phyloP scores from a whole-genome alignment of 2,329 filamentous ascomycete species.

The Aspergillus sp. region DNA sequence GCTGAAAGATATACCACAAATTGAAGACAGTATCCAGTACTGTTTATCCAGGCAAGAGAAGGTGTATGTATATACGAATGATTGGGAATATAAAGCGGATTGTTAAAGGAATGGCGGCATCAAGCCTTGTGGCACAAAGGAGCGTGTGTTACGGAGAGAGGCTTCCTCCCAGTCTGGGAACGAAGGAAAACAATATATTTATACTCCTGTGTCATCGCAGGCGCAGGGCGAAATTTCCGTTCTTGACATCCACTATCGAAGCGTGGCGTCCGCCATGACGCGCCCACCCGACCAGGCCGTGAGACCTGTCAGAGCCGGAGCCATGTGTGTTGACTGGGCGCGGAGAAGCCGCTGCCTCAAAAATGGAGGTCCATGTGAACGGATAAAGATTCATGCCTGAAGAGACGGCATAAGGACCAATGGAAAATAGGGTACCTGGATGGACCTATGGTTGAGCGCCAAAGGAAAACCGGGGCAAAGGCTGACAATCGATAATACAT shows the following conservation, averaged over 20 bases:
- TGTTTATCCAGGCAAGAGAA: background rate
- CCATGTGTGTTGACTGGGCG: background rate
- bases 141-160: background rate
- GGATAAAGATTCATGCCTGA: background rate
- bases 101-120: constrained; percentile 2
- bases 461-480: background rate
- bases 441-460: background rate
- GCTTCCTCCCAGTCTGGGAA: background rate
- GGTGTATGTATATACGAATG: background rate
- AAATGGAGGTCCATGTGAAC: background rate
- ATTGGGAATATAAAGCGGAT: background rate
- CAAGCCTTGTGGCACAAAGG: background rate
- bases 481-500: background rate
- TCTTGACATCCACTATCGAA: constrained; percentile 2
- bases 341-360: background rate
- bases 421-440: background rate
- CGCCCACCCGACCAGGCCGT: constrained; percentile 27
- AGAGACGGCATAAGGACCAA: background rate
- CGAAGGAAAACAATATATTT: constrained; percentile 1
- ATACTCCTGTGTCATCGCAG: constrained; percentile 1
- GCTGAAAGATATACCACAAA: background rate
- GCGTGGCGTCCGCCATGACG: constrained; percentile 20
- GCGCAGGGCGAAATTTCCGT: background rate
- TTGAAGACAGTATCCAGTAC: background rate
- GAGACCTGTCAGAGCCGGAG: constrained; percentile 10